These are phyloP conservation scores for Rosa persica DNA, from an alignment of 306 rosid species.

Conservation along the genomic window DNA sequence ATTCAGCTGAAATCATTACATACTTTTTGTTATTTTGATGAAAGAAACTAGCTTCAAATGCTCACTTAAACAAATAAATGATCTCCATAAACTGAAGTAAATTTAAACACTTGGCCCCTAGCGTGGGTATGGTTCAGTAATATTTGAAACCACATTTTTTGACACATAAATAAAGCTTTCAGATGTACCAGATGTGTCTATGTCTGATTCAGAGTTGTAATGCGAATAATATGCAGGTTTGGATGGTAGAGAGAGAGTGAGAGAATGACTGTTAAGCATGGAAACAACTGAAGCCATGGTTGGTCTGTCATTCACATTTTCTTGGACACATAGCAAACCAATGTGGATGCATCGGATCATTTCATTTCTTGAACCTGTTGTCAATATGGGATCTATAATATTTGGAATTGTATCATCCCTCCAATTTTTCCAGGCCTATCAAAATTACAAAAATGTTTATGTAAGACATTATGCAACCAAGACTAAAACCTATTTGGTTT, in stretches of 20 bases:
- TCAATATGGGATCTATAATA: not conserved
- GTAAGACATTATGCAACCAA: not conserved
- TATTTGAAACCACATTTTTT: not conserved
- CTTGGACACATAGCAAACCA: slow-evolving; percentile 17
- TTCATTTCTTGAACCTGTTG: slow-evolving; percentile 1
- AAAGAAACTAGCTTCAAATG: not conserved
- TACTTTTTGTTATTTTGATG: not conserved
- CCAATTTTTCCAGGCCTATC: slow-evolving; percentile 27
- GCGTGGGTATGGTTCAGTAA: not conserved
- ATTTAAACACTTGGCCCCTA: not conserved
- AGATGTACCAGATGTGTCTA: not conserved
- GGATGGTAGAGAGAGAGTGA: not conserved
- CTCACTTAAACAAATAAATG: not conserved
- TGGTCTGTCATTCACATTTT: slow-evolving; percentile 7
- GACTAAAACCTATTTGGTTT: not conserved
- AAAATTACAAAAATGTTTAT: not conserved
- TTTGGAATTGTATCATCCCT: not conserved
- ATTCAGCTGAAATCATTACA: too few species aligned
- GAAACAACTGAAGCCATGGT: not conserved
- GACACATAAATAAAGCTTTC: not conserved
- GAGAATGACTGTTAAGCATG: not conserved
- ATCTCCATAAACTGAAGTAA: not conserved
- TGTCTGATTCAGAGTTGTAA: not conserved
- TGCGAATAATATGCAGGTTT: not conserved
- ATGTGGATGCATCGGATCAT: slow-evolving; percentile 13